Conservation (phyloP, 1,139 yeast genomes). For the Diutina ranongensis region DNA sequence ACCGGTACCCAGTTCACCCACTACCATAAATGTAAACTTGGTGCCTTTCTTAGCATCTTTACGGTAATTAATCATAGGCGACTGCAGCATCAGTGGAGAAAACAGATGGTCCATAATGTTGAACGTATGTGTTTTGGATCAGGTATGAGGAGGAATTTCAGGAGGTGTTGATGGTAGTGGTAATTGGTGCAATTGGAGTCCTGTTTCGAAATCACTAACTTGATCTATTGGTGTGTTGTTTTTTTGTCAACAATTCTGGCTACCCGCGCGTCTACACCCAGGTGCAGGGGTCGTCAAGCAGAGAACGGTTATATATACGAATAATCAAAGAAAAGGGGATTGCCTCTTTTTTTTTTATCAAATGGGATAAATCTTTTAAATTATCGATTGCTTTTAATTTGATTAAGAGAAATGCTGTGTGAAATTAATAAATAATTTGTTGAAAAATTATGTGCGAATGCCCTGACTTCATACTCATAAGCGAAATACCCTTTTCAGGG, state of each 20-base stretch:
- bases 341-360: too few relatives aligned
- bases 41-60: conserved; percentile 79
- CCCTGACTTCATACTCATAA: too few relatives aligned
- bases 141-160: too few relatives aligned
- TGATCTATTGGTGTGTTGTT: neutral
- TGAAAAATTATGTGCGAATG: too few relatives aligned
- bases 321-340: too few relatives aligned
- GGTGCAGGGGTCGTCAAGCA: neutral
- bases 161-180: too few relatives aligned
- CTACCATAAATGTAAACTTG: conserved; percentile 39
- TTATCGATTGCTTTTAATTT: too few relatives aligned
- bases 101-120: conserved; percentile 16
- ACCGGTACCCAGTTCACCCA: conserved; percentile 20
- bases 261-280: neutral
- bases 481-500: too few relatives aligned
- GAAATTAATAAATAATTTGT: too few relatives aligned
- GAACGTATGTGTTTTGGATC: neutral
- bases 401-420: too few relatives aligned
- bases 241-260: neutral
- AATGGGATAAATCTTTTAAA: too few relatives aligned
- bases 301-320: neutral
- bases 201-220: neutral
- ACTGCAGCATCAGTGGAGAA: conserved; percentile 24
- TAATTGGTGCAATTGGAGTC: too few relatives aligned
- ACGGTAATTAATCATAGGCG: conserved; percentile 39